A percentile compares a stretch with the other conserved stretches of the same genome.
These are phyloP conservation scores for Saccharomyces kudriavzevii DNA, from an alignment of 805 yeast species.

Conservation along the genomic window DNA sequence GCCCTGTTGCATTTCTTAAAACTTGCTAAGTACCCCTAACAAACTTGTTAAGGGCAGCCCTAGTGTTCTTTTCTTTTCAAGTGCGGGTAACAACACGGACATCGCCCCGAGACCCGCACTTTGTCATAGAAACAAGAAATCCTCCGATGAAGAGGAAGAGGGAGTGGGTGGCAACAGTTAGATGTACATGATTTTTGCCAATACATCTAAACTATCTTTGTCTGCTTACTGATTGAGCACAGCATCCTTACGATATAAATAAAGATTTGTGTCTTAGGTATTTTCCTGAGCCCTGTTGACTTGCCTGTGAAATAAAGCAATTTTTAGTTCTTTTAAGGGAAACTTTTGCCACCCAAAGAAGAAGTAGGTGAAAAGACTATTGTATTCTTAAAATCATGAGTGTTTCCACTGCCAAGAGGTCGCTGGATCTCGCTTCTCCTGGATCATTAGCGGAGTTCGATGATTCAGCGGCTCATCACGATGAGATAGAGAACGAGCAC, in stretches of 20 bases:
- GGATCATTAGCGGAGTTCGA: not conserved
- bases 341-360: not conserved
- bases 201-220: not conserved
- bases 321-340: not conserved
- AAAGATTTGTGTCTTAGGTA: not conserved
- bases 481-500: not conserved
- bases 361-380: not conserved
- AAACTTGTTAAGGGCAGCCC: not conserved
- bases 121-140: not conserved
- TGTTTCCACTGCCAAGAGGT: slow-evolving; percentile 14
- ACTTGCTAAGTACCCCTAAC: not conserved
- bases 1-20: not conserved
- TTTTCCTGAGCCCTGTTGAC: not conserved
- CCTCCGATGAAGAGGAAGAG: not conserved
- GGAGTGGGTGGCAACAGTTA: not conserved
- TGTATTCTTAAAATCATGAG: slow-evolving; percentile 4
- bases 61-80: not conserved
- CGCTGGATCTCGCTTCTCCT: slow-evolving; percentile 7
- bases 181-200: not conserved
- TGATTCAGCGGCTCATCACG: no score
- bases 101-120: not conserved
- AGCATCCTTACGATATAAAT: not conserved
- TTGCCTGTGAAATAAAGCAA: not conserved
- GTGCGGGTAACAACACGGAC: not conserved
- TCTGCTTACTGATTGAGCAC: not conserved